phyloP scores from a whole-genome alignment of 495 filamentous ascomycete species.

The Aspergillus cristatus region DNA sequence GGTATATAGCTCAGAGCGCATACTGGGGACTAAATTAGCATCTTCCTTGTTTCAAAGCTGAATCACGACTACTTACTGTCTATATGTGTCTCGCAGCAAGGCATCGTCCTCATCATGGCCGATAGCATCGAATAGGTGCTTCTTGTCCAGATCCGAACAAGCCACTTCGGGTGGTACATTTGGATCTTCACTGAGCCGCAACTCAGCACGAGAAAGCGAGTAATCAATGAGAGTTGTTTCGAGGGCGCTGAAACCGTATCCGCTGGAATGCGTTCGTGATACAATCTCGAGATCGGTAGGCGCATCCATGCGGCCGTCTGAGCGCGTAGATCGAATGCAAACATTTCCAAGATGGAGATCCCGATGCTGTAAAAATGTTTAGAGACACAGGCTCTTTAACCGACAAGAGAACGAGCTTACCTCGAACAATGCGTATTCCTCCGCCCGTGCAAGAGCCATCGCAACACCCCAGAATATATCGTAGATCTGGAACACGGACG shows the following conservation, averaged over 20 bases:
- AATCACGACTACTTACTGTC: conserved; percentile 26
- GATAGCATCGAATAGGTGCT: conserved; percentile 37
- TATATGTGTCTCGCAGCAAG: conserved; percentile 31
- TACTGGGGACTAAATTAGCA: conserved; percentile 19
- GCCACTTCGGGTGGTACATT: conserved; percentile 24
- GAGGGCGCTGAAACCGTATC: conserved; percentile 59
- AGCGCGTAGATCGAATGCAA: conserved; percentile 51
- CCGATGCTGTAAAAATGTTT: conserved; percentile 47
- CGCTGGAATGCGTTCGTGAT: conserved; percentile 24
- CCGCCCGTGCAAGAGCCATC: conserved; percentile 66
- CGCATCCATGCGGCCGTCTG: conserved; percentile 24
- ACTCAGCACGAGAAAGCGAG: conserved; percentile 62
- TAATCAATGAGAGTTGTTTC: conserved; percentile 86
- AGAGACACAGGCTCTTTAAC: not conserved
- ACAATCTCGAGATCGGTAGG: conserved; percentile 23
- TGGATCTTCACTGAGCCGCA: conserved; percentile 17
- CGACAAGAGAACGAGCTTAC: conserved; percentile 20
- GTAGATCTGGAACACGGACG: conserved; percentile 55
- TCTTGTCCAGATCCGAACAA: conserved; percentile 38
- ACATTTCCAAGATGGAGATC: conserved; percentile 86
- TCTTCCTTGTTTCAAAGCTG: not conserved
- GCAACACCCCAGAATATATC: conserved; percentile 80
- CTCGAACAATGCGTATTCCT: conserved; percentile 67
- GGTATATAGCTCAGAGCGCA: conserved; percentile 31
- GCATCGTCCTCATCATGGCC: conserved; percentile 36